Evolutionary conservation across 2,329 filamentous ascomycete genomes (phyloP).

Genomic region (Hypocreales sp.): DNA sequence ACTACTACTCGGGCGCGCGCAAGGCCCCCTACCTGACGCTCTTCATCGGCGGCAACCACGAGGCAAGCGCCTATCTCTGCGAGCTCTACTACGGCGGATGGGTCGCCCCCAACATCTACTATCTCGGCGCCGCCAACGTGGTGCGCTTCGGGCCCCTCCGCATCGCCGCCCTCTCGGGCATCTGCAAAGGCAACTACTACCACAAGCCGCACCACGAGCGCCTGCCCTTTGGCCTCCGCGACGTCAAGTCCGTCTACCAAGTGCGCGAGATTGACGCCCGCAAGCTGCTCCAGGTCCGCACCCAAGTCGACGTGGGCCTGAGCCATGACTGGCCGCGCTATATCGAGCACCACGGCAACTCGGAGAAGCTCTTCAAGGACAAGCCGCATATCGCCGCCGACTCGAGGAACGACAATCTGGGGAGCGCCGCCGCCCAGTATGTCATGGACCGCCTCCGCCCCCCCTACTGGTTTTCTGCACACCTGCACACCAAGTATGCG

Average conservation of each 20-base stretch:
- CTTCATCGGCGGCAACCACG: constrained; percentile 90
- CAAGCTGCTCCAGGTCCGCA: constrained; percentile 71
- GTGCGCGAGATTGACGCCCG: constrained; percentile 80
- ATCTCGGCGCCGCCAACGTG: constrained; percentile 85
- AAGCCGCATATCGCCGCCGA: constrained; percentile 68
- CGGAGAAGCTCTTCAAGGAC: constrained; percentile 47
- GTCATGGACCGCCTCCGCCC: constrained; percentile 73
- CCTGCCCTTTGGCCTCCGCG: constrained; percentile 64
- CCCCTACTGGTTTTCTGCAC: constrained; percentile 82
- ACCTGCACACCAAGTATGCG: constrained; percentile 78
- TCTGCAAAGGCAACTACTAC: constrained; percentile 89
- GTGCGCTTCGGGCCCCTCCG: constrained; percentile 69
- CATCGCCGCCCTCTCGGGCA: constrained; percentile 82
- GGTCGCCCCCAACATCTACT: constrained; percentile 96
- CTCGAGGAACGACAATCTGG: constrained; percentile 58
- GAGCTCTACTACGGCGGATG: constrained; percentile 95
- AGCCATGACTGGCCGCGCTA: constrained; percentile 92
- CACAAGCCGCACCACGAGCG: constrained; percentile 70
- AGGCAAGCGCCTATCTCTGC: constrained; percentile 78
- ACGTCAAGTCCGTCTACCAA: constrained; percentile 76
- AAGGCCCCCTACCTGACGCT: constrained; percentile 78
- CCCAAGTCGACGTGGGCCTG: constrained; percentile 78
- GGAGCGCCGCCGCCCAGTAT: constrained; percentile 63
- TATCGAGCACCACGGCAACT: constrained; percentile 66
- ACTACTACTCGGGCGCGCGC: constrained; percentile 73